Evolutionary conservation across 306 rosid species (phyloP).

Genomic region (Lathyrus sativus): DNA sequence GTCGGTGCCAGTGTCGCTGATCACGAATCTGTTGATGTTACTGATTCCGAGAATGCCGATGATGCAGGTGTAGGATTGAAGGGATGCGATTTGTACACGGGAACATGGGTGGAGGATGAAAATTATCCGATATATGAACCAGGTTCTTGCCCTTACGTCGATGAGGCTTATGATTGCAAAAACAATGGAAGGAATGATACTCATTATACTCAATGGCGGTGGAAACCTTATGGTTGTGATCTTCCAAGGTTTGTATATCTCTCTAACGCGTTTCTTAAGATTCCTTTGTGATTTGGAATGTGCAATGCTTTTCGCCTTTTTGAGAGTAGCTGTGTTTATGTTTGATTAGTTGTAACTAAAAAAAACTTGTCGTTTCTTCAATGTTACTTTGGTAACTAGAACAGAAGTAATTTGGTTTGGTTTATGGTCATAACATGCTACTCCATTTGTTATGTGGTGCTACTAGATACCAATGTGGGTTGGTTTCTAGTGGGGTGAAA

Average conservation of each 20-base stretch:
- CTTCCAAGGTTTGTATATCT: constrained; percentile 64
- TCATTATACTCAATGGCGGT: constrained; percentile 79
- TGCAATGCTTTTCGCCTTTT: neutral
- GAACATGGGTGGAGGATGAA: constrained; percentile 82
- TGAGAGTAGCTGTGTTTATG: neutral
- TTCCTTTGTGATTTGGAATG: neutral
- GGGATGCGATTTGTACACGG: constrained; percentile 71
- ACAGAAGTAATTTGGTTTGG: neutral
- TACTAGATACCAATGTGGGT: no score
- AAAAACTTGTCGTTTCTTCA: constrained; percentile 6
- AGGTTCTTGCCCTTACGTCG: constrained; percentile 91
- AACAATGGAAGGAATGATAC: constrained; percentile 70
- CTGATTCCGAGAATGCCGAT: constrained; percentile 22
- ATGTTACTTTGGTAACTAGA: neutral
- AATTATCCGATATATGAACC: constrained; percentile 66
- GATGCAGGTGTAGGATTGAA: constrained; percentile 26
- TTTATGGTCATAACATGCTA: neutral
- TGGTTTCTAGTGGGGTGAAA: no score
- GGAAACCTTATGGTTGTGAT: constrained; percentile 88
- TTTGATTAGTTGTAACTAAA: neutral
- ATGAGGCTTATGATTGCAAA: constrained; percentile 86
- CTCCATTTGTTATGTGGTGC: no score
- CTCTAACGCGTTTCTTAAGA: neutral
- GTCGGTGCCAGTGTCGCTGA: neutral
- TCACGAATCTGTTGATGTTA: neutral